These are phyloP conservation scores for Calonectria henricotiae DNA, from an alignment of 2,329 filamentous ascomycete species.

Conservation along the genomic window DNA sequence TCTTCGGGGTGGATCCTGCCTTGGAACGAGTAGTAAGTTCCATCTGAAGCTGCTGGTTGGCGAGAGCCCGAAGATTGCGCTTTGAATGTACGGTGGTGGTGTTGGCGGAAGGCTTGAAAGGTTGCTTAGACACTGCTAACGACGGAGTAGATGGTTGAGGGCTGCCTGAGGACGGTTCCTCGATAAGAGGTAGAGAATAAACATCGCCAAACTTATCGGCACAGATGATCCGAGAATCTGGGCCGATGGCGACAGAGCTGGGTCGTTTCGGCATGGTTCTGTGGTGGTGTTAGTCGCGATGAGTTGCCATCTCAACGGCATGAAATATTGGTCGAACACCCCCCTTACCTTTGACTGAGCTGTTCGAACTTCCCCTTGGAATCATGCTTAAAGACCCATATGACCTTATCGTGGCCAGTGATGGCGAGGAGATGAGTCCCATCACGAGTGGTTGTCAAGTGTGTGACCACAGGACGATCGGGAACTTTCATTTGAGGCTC, in stretches of 20 bases:
- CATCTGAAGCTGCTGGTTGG: conserved; percentile 70
- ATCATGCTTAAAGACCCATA: conserved; percentile 85
- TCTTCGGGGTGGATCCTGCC: conserved; percentile 51
- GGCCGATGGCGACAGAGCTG: conserved; percentile 80
- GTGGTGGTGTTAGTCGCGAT: conserved; percentile 50
- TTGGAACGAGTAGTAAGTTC: conserved; percentile 54
- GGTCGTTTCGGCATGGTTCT: conserved; percentile 93
- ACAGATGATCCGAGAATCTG: conserved; percentile 82
- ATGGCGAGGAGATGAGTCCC: conserved; percentile 82
- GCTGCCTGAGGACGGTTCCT: conserved; percentile 41
- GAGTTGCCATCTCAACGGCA: neutral
- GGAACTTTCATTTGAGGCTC: conserved; percentile 55
- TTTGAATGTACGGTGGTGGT: conserved; percentile 76
- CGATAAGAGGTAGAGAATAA: conserved; percentile 80
- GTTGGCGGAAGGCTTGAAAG: conserved; percentile 69
- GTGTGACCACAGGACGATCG: conserved; percentile 78
- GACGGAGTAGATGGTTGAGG: conserved; percentile 41
- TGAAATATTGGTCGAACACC: neutral
- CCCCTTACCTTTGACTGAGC: conserved; percentile 78
- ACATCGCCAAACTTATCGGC: conserved; percentile 99
- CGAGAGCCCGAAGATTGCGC: conserved; percentile 74
- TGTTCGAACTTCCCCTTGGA: conserved; percentile 74
- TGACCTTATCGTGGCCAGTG: conserved; percentile 91
- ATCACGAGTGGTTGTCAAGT: conserved; percentile 76
- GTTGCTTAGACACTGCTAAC: conserved; percentile 50